phyloP scores from a whole-genome alignment of 2,329 filamentous ascomycete genomes.

The Cytospora schulzeri region DNA sequence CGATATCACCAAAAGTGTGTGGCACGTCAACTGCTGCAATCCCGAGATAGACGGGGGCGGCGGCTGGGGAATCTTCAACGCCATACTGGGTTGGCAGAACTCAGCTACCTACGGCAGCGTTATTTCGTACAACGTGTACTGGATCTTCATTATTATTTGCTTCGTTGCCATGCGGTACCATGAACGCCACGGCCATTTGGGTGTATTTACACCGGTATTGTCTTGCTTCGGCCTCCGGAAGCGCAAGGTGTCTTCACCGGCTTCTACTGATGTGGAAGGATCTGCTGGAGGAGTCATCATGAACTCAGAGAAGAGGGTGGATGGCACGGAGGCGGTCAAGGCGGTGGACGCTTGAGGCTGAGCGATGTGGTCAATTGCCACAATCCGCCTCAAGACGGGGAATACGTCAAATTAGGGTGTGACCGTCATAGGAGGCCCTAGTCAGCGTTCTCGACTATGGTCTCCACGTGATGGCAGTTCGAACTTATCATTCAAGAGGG shows the following conservation, averaged over 20 bases:
- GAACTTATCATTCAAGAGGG: too few relatives aligned
- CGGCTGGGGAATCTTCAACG: constrained; percentile 74
- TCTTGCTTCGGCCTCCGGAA: not conserved
- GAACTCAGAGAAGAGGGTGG: not conserved
- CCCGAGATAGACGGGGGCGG: constrained; percentile 65
- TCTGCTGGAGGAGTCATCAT: not conserved
- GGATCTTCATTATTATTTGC: constrained; percentile 60
- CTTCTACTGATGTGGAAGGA: not conserved
- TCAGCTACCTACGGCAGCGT: constrained; percentile 69
- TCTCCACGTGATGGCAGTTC: too few relatives aligned
- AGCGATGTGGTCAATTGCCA: not conserved
- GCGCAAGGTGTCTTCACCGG: not conserved
- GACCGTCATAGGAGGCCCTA: not conserved
- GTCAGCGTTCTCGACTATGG: too few relatives aligned
- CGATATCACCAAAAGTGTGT: constrained; percentile 66
- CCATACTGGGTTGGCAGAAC: constrained; percentile 71
- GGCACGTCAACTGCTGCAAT: constrained; percentile 72
- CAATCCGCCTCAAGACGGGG: too few relatives aligned
- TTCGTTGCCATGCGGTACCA: constrained; percentile 58
- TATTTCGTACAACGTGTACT: constrained; percentile 70
- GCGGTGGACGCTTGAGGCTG: not conserved
- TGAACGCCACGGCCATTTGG: constrained; percentile 40
- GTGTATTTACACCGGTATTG: not conserved
- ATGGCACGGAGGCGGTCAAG: not conserved
- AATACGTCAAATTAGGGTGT: not conserved